phyloP scores from a whole-genome alignment of 1,284 basidiomycete genomes.

The Pascua sp. region DNA sequence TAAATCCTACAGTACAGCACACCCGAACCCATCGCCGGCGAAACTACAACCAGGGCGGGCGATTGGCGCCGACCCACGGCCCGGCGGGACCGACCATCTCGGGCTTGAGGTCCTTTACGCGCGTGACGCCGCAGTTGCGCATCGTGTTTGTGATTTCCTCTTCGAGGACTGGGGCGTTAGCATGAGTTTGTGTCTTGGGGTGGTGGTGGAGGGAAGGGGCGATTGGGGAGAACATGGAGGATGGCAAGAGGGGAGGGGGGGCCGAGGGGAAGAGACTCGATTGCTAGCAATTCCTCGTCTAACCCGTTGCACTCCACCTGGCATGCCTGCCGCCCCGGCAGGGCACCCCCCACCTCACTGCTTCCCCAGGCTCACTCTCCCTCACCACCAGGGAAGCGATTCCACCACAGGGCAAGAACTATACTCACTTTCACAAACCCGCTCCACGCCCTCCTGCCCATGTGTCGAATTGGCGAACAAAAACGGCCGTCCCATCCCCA shows the following conservation, averaged over 20 bases:
- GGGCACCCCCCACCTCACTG: too few species aligned
- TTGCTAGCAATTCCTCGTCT: too few species aligned
- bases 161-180: constrained; percentile 47
- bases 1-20: background rate
- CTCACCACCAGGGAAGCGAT: too few species aligned
- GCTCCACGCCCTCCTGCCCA: constrained; percentile 54
- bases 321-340: too few species aligned
- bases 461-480: constrained; percentile 56
- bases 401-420: too few species aligned
- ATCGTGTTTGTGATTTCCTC: constrained; percentile 56
- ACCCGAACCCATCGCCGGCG: background rate
- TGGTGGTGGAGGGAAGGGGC: too few species aligned
- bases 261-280: too few species aligned
- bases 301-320: too few species aligned
- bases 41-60: constrained; percentile 30
- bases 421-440: constrained; percentile 52
- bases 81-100: constrained; percentile 62
- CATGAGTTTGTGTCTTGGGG: background rate
- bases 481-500: constrained; percentile 57
- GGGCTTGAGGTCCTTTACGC: constrained; percentile 63
- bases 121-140: constrained; percentile 53
- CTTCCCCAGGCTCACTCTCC: too few species aligned
- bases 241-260: too few species aligned
- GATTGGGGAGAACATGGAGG: background rate
- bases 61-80: constrained; percentile 43